Percentiles rank a stretch among this genome's conserved stretches.
Evolutionary conservation across 2,329 filamentous ascomycete genomes (phyloP).

Genomic region (Cordyceps javanica): DNA sequence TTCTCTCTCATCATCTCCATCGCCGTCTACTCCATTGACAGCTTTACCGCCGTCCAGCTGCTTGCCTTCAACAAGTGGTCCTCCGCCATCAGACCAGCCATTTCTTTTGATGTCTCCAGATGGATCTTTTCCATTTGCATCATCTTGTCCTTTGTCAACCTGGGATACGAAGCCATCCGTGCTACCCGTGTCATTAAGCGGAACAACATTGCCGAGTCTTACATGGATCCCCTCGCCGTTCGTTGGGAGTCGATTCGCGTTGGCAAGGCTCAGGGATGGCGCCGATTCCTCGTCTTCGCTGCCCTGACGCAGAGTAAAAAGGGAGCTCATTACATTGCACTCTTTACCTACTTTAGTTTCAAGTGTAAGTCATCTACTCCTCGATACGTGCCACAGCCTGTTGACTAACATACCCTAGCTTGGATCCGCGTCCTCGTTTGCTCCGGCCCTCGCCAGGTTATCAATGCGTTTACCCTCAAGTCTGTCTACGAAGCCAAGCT

Average conservation of each 20-base stretch:
- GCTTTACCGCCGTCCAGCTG: slow-evolving; percentile 87
- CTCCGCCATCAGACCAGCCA: slow-evolving; percentile 70
- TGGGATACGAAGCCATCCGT: slow-evolving; percentile 72
- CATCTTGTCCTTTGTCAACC: slow-evolving; percentile 79
- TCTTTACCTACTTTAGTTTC: slow-evolving; percentile 82
- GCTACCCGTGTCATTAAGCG: slow-evolving; percentile 76
- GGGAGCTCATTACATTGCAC: slow-evolving; percentile 80
- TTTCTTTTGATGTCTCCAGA: slow-evolving; percentile 73
- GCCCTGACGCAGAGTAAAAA: slow-evolving; percentile 88
- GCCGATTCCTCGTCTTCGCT: slow-evolving; percentile 85
- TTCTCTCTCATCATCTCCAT: slow-evolving; percentile 71
- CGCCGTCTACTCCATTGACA: slow-evolving; percentile 83
- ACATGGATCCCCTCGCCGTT: slow-evolving; percentile 80
- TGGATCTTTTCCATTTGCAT: slow-evolving; percentile 96
- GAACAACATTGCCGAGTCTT: slow-evolving; percentile 84
- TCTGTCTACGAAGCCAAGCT: slow-evolving; percentile 74
- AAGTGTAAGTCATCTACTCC: slow-evolving; percentile 45
- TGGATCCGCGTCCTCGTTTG: slow-evolving; percentile 87
- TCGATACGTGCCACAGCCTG: not conserved
- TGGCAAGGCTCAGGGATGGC: slow-evolving; percentile 71
- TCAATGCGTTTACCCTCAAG: slow-evolving; percentile 85
- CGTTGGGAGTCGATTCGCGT: slow-evolving; percentile 77
- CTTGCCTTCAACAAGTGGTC: slow-evolving; percentile 87
- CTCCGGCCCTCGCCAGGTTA: slow-evolving; percentile 82
- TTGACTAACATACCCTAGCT: slow-evolving; percentile 39